Percentiles rank a stretch among this genome's conserved stretches.
Evolutionary conservation across 176 grass and related monocot genomes (phyloP).

Genomic region (Bothriochloa decipiens): DNA sequence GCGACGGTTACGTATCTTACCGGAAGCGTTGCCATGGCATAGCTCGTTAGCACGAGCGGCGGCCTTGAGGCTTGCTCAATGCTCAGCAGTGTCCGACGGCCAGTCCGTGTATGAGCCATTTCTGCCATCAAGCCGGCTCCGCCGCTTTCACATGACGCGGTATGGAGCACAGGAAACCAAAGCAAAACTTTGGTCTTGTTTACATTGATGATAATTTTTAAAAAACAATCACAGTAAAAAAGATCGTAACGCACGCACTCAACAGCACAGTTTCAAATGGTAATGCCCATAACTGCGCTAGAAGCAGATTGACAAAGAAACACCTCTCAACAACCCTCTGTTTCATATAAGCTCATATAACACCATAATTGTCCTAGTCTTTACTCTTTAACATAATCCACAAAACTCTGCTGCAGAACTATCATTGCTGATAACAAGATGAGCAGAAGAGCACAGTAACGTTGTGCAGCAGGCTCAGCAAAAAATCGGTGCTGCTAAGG

Average conservation of each 20-base stretch:
- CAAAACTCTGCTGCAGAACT: constrained; percentile 28
- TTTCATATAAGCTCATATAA: constrained; percentile 1
- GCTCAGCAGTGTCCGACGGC: neutral
- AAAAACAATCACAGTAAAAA: neutral
- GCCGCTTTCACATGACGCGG: neutral
- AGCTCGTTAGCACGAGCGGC: neutral
- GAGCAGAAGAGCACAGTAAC: neutral
- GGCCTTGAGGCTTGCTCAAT: neutral
- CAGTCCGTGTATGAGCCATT: neutral
- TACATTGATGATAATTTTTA: neutral
- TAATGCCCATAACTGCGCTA: constrained; percentile 7
- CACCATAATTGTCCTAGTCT: neutral
- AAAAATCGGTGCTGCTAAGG: constrained; percentile 5
- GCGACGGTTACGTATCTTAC: neutral
- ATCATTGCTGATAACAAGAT: neutral
- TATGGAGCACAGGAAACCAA: neutral
- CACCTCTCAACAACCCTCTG: neutral
- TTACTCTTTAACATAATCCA: constrained; percentile 10
- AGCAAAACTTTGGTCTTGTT: neutral
- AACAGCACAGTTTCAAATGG: constrained; percentile 6
- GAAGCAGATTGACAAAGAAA: neutral
- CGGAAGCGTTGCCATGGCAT: neutral
- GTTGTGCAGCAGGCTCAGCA: neutral
- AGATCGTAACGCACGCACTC: neutral
- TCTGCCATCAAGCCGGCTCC: neutral